Base-by-base conservation (phyloP, 192 early-diverging fungal species). In the Umbelopsis vinacea region DNA sequence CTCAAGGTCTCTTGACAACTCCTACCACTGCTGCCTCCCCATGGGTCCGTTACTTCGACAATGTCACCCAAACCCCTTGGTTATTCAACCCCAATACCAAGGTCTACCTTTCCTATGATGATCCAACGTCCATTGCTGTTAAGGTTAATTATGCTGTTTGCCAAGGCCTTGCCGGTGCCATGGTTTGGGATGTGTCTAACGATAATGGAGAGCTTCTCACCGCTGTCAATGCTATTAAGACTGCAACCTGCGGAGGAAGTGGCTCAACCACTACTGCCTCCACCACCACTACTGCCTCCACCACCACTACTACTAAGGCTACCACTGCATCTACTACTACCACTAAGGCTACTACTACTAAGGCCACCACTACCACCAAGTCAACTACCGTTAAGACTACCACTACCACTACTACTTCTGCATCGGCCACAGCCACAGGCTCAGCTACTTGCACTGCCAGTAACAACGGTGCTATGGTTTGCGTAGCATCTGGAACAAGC, bases 21-120 rank as follows among this genome's bases (percentile, higher is more conserved):
- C 53, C 83, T 74, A 47, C 86, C 52, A 78, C 84, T 9, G 88
- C 91, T 2, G 70, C 73, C 12, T 66, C 84, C 2, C 86, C 85
- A 4, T 95, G 91, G 91, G 67, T 87, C 0, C 82, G 88, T 22
- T 79, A 86, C 67, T 92, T 87, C 84, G 91, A 93, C 48, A 29
- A 76, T 4, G 79, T 76, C 10, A 86, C 86, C 1, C 75, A 85
- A 26, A 92, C 92, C 0, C 92, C 93, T 12, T 93, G 91, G 90
- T 47, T 95, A 43, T 92, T 86, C 77, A 91, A 91, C 66, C 75
- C 80, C 2, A 70, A 71, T 0, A 90, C 82, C 5, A 84, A 68
- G 26, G 74, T 80, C 38, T 91, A 89, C 74, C 85, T 94, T 52
- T 90, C 91, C 0, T 94, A 93, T 73, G 90, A 92, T 72, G 89